Evolutionary conservation across 495 filamentous ascomycete genomes (phyloP).

Genomic region (Penicillium crystallinum): DNA sequence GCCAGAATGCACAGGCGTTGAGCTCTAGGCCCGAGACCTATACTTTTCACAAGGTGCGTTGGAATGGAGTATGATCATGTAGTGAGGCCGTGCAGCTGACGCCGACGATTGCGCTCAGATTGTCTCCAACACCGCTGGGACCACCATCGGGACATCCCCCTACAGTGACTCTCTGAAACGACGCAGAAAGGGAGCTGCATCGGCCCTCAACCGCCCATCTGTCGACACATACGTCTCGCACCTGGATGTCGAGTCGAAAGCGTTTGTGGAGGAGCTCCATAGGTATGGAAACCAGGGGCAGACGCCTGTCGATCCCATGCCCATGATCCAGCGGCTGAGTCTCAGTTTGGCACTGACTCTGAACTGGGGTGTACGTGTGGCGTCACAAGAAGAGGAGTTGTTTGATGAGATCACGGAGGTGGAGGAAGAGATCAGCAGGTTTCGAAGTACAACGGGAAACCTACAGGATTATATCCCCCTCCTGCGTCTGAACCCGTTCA

Average conservation of each 20-base stretch:
- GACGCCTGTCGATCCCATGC: conserved; percentile 53
- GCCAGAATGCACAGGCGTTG: conserved; percentile 53
- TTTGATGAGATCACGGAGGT: conserved; percentile 61
- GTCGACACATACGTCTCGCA: conserved; percentile 57
- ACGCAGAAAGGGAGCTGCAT: conserved; percentile 58
- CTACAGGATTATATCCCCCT: conserved; percentile 61
- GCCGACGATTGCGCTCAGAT: conserved; percentile 34
- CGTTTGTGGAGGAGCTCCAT: conserved; percentile 54
- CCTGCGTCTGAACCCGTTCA: conserved; percentile 54
- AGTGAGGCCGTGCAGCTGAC: background rate
- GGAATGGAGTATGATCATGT: no score
- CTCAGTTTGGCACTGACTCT: conserved; percentile 55
- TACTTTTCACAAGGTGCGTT: conserved; percentile 58
- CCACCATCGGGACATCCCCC: conserved; percentile 61
- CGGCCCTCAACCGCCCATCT: conserved; percentile 57
- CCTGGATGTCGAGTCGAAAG: conserved; percentile 55
- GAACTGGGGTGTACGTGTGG: conserved; percentile 58
- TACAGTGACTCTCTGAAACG: conserved; percentile 59
- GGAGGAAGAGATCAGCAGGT: conserved; percentile 54
- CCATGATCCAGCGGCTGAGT: conserved; percentile 55
- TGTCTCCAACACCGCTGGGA: conserved; percentile 57
- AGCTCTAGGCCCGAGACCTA: conserved; percentile 58
- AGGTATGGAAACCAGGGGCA: conserved; percentile 49
- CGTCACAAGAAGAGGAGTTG: conserved; percentile 50
- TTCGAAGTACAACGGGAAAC: conserved; percentile 57